Evolutionary conservation across 208 protist genomes (phyloP).

Genomic region (Wallacemonas sp.): DNA sequence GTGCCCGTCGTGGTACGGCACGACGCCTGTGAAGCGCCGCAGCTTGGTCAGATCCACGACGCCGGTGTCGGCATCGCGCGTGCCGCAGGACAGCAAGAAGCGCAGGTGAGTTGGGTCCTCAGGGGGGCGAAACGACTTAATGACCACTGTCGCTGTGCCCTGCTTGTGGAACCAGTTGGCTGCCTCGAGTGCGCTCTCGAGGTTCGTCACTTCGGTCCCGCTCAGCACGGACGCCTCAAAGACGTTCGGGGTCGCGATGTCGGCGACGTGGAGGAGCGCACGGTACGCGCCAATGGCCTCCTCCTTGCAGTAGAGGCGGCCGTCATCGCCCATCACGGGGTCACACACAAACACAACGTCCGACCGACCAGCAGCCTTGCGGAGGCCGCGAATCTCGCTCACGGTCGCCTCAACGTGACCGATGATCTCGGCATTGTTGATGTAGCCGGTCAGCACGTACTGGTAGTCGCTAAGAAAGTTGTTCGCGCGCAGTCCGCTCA

Average conservation of each 20-base stretch:
- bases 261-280: constrained; percentile 67
- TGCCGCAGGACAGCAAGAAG: constrained; percentile 59
- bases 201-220: constrained; percentile 58
- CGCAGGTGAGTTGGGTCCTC: constrained; percentile 47
- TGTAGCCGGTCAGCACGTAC: constrained; percentile 94
- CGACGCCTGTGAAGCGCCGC: constrained; percentile 58
- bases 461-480: constrained; percentile 78
- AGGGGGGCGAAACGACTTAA: constrained; percentile 75
- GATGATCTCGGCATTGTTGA: constrained; percentile 90
- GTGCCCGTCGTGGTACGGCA: constrained; percentile 72
- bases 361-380: constrained; percentile 28
- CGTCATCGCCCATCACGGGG: constrained; percentile 95
- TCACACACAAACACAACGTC: constrained; percentile 90
- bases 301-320: constrained; percentile 92
- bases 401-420: constrained; percentile 58
- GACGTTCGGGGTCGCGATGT: constrained; percentile 93
- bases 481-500: constrained; percentile 89
- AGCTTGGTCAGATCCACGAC: neutral
- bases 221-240: constrained; percentile 91
- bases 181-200: constrained; percentile 54
- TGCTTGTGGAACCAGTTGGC: constrained; percentile 82
- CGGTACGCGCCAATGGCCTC: constrained; percentile 91
- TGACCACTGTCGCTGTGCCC: constrained; percentile 73
- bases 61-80: neutral
- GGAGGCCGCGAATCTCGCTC: constrained; percentile 54